These are phyloP conservation scores for Jamesozyma hellenica DNA, from an alignment of 805 yeast species.

Conservation along the genomic window DNA sequence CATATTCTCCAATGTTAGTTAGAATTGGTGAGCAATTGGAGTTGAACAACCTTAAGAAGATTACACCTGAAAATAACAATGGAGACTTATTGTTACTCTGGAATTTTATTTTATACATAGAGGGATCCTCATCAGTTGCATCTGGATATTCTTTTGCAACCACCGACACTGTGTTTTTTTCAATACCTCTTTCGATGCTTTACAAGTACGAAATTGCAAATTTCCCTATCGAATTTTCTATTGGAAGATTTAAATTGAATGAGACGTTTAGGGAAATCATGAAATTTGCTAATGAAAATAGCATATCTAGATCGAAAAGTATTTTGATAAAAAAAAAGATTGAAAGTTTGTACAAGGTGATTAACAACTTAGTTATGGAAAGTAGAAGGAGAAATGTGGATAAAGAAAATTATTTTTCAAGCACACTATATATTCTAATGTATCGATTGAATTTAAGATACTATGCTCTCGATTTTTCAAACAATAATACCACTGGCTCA, in stretches of 20 bases:
- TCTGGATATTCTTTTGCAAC: constrained; percentile 21
- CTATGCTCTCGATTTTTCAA: constrained; percentile 12
- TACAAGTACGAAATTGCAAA: not conserved
- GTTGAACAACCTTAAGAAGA: constrained; percentile 8
- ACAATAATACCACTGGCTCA: not conserved
- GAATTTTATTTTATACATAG: constrained; percentile 20
- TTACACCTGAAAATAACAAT: not conserved
- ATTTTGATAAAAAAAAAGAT: constrained; percentile 4
- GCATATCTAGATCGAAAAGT: constrained; percentile 4
- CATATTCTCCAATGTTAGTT: constrained; percentile 20
- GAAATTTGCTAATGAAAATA: constrained; percentile 9
- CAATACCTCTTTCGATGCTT: constrained; percentile 8
- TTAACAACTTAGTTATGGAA: constrained; percentile 6
- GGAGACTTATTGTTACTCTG: constrained; percentile 10
- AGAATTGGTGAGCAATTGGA: constrained; percentile 23
- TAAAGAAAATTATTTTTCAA: constrained; percentile 13
- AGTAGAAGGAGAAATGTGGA: constrained; percentile 4
- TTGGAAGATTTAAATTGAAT: constrained; percentile 21
- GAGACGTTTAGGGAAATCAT: constrained; percentile 13
- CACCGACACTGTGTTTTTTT: constrained; percentile 7
- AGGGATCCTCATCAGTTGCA: constrained; percentile 26
- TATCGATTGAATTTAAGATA: constrained; percentile 21
- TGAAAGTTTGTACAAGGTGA: constrained; percentile 7
- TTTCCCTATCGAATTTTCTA: constrained; percentile 14
- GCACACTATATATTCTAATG: constrained; percentile 19